Percentiles rank a stretch among this genome's conserved stretches.
These are phyloP conservation scores for Viola pubescens DNA, from an alignment of 441 rosid species.

Conservation along the genomic window DNA sequence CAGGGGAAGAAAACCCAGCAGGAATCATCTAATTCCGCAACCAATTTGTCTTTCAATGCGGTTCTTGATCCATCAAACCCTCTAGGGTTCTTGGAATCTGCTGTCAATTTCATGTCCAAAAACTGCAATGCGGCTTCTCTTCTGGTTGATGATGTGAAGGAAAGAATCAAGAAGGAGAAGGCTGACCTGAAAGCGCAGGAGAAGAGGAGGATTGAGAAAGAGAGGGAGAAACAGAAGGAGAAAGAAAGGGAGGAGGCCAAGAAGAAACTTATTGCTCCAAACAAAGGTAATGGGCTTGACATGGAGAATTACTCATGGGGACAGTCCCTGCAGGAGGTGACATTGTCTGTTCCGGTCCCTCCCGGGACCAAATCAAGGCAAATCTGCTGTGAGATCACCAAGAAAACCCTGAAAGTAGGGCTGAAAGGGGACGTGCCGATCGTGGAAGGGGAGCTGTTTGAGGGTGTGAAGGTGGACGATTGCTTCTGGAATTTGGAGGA, in stretches of 20 bases:
- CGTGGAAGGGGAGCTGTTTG: background rate
- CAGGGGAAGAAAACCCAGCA: background rate
- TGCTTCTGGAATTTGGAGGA: background rate
- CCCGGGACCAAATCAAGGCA: background rate
- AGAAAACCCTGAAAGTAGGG: background rate
- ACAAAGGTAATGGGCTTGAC: background rate
- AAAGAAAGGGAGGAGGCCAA: background rate
- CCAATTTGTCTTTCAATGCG: background rate
- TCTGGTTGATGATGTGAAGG: background rate
- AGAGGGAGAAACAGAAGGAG: background rate
- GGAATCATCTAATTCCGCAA: background rate
- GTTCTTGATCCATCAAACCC: conserved; percentile 7
- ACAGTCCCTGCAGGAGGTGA: background rate
- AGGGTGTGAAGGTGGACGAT: background rate
- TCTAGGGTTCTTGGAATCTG: conserved; percentile 4
- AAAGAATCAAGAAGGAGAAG: conserved; percentile 2
- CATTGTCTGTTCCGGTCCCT: background rate
- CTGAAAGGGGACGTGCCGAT: background rate
- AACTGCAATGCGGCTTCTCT: background rate
- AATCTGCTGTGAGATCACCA: background rate
- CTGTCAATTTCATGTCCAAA: background rate
- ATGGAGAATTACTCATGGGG: background rate
- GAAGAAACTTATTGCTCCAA: background rate
- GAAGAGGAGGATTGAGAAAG: background rate
- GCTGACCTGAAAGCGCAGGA: background rate